Conservation (phyloP, 768 basidiomycete genomes). For the Macrolepiota dolichaula region DNA sequence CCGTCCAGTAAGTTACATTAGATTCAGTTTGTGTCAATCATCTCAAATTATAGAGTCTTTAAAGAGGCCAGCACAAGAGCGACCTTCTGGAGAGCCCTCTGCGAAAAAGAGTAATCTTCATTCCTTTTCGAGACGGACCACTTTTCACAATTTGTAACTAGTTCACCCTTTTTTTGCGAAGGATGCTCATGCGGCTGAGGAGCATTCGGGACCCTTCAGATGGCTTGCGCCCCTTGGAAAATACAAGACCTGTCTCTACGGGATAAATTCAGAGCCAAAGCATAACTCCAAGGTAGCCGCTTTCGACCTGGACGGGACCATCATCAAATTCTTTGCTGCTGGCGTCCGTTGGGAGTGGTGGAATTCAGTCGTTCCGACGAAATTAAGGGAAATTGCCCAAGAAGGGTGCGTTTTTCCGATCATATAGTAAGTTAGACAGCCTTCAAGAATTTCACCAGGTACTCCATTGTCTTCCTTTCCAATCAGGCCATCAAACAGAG, state of each 20-base stretch:
- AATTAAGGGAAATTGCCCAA: conserved; percentile 55
- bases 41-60: background rate
- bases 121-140: background rate
- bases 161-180: conserved; percentile 33
- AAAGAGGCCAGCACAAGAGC: conserved; percentile 3
- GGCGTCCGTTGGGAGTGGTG: conserved; percentile 66
- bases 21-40: background rate
- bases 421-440: background rate
- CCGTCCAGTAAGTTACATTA: background rate
- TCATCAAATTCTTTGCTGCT: conserved; percentile 49
- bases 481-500: conserved; percentile 66
- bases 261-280: conserved; percentile 36
- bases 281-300: conserved; percentile 61
- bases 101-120: conserved; percentile 6
- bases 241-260: conserved; percentile 38
- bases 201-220: conserved; percentile 24
- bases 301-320: conserved; percentile 86
- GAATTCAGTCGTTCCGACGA: conserved; percentile 57
- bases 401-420: conserved; percentile 47
- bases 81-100: conserved; percentile 1
- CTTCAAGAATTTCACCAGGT: conserved; percentile 34
- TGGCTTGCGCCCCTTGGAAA: conserved; percentile 40
- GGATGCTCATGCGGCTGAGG: conserved; percentile 1
- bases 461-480: conserved; percentile 71
- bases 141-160: conserved; percentile 11